These are phyloP conservation scores for Chaetomium strumarium DNA, from an alignment of 2,329 filamentous ascomycete species.

Conservation along the genomic window DNA sequence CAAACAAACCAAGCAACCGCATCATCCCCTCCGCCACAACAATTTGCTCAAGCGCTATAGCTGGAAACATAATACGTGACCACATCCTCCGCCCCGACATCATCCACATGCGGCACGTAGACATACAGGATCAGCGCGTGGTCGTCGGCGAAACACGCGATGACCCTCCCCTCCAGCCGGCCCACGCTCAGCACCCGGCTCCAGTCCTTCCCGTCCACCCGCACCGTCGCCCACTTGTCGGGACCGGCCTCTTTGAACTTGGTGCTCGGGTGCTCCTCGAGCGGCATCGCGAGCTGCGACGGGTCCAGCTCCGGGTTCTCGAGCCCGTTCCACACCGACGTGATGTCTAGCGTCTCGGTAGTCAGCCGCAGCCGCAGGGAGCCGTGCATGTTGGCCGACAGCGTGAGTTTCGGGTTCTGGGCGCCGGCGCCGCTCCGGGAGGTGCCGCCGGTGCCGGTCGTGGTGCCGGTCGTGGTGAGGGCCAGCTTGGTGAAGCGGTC, in stretches of 20 bases:
- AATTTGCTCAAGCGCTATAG: conserved; percentile 28
- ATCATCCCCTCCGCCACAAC: not conserved
- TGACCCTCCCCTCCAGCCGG: conserved; percentile 79
- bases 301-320: conserved; percentile 85
- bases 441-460: conserved; percentile 24
- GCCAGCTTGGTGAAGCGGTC: conserved; percentile 92
- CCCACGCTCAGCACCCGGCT: conserved; percentile 90
- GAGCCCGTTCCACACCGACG: conserved; percentile 77
- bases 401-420: conserved; percentile 64
- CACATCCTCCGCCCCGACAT: conserved; percentile 60
- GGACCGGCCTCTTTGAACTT: conserved; percentile 70
- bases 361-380: conserved; percentile 71
- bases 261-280: conserved; percentile 77
- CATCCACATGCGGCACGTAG: conserved; percentile 67
- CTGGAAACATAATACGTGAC: conserved; percentile 52
- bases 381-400: conserved; percentile 93
- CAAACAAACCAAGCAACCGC: not conserved
- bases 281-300: conserved; percentile 60
- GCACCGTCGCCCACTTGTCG: conserved; percentile 79
- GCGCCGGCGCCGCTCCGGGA: conserved; percentile 16
- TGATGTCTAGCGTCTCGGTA: conserved; percentile 80
- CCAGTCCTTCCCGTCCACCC: conserved; percentile 93
- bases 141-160: conserved; percentile 82
- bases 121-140: conserved; percentile 80
- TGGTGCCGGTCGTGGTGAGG: conserved; percentile 32